Evolutionary conservation across 768 basidiomycete genomes (phyloP), one percentile per base, ranked within the genome.

Genomic region (Chlorophyllum brunneum): DNA sequence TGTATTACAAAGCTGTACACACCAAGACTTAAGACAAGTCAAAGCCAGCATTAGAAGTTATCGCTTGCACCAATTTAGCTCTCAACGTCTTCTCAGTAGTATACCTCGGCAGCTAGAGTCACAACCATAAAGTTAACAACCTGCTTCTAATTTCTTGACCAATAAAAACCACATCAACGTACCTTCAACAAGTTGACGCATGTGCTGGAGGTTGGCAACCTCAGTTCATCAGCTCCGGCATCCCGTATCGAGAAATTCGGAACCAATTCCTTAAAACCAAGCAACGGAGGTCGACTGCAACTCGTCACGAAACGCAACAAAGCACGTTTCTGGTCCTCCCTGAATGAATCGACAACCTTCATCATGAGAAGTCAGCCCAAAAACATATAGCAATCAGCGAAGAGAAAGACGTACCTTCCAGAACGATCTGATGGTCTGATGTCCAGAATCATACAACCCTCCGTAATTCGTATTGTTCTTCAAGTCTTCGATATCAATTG

Each of bases 161-260:
- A n/a, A 10, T 29, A 24, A 47, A 24, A 27, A 48, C 44, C 31
- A 27, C 8, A 27, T 16, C 24, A 24, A 54, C 55, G 23, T 50
- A 88, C 86, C 80, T 98, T 98, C 42, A 98, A 71, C 5, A 98
- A 69, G 66, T 98, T 98, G 20, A 95, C 88, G 61, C 95, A 98
- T 0, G 95, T 92, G 53, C 92, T 90, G 3, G 86, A 77, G 0
- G 86, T 86, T 0, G 86, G 86, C 41, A 92, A 68, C 9, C 89
- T 79, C 33, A 75, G 68, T 57, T 88, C 74, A 63, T 98, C 92
- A 1, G 63, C 61, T 2, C 90, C 88, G 5, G 86, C 80, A 57
- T 90, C 91, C 2, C 92, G 82, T 47, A 99, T 95, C 1, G 85
- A 83, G 60, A 98, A 98, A 54, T 85, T 82, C 1, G 97, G 97